These are phyloP conservation scores for Aspergillus sp. DNA, from an alignment of 2,329 filamentous ascomycete genomes.

Conservation along the genomic window DNA sequence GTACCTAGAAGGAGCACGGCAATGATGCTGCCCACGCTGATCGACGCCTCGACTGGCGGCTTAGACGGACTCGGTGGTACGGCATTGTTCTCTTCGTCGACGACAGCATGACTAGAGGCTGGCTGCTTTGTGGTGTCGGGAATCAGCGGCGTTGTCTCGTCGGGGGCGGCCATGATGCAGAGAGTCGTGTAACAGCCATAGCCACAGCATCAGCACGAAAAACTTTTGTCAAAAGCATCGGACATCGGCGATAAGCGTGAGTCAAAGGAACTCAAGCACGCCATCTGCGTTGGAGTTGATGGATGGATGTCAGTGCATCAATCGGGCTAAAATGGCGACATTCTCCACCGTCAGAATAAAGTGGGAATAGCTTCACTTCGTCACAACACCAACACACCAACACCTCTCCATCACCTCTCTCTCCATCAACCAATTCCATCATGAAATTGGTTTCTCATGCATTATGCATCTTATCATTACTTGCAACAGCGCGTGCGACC, in stretches of 20 bases:
- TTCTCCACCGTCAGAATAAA: not conserved
- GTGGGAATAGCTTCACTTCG: too few species aligned
- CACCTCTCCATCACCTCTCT: not conserved
- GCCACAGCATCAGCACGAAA: not conserved
- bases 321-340: constrained; percentile 11
- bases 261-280: not conserved
- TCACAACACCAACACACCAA: too few species aligned
- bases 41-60: not conserved
- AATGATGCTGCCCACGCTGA: constrained; percentile 9
- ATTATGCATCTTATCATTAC: not conserved
- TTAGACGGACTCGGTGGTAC: not conserved
- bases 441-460: not conserved
- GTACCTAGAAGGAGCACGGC: constrained; percentile 9
- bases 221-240: not conserved
- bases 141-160: constrained; percentile 9
- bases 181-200: not conserved
- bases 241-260: not conserved
- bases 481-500: not conserved
- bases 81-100: not conserved
- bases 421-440: not conserved
- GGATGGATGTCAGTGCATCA: not conserved
- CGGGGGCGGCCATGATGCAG: not conserved
- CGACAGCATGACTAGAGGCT: not conserved
- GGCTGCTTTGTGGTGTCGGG: not conserved
- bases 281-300: not conserved